A percentile compares a stretch with the other conserved stretches of the same genome.
These are phyloP conservation scores for Eucalyptus pumila DNA, from an alignment of 345 rosid species.

Conservation along the genomic window DNA sequence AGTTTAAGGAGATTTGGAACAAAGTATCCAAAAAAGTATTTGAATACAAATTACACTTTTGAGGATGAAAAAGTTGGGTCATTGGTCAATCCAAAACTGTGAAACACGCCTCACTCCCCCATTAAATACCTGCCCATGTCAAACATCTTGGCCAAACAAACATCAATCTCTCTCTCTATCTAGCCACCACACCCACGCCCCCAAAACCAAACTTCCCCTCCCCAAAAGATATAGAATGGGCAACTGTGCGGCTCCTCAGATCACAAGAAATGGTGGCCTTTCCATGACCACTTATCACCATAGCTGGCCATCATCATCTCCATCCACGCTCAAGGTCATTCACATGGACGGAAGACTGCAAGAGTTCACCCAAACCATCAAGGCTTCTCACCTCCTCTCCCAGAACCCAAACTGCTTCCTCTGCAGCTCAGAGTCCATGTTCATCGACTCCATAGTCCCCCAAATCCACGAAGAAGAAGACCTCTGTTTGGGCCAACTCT, in stretches of 20 bases:
- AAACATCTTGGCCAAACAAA: neutral
- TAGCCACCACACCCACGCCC: too few relatives aligned
- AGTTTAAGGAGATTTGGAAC: too few relatives aligned
- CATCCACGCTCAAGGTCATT: slow-evolving; percentile 14
- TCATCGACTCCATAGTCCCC: neutral
- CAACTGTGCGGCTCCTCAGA: neutral
- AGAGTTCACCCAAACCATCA: neutral
- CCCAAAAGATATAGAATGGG: neutral
- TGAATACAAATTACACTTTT: too few relatives aligned
- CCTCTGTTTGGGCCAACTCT: slow-evolving; percentile 11
- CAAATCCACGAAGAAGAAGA: neutral
- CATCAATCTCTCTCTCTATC: too few relatives aligned
- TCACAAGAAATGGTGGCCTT: neutral
- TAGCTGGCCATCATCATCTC: neutral
- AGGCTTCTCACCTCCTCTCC: neutral
- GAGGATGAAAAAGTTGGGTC: too few relatives aligned
- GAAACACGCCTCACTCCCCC: neutral
- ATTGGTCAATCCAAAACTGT: too few relatives aligned
- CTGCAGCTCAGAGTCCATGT: neutral
- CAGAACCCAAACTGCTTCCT: neutral
- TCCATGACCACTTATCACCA: neutral
- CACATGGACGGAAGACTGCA: slow-evolving; percentile 17
- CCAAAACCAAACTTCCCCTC: too few relatives aligned
- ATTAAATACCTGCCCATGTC: neutral
- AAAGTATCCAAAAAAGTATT: too few relatives aligned